A percentile compares a stretch with the other conserved stretches of the same genome.
These are phyloP conservation scores for Pichia sp. DNA, from an alignment of 1,139 yeast species.

Conservation along the genomic window DNA sequence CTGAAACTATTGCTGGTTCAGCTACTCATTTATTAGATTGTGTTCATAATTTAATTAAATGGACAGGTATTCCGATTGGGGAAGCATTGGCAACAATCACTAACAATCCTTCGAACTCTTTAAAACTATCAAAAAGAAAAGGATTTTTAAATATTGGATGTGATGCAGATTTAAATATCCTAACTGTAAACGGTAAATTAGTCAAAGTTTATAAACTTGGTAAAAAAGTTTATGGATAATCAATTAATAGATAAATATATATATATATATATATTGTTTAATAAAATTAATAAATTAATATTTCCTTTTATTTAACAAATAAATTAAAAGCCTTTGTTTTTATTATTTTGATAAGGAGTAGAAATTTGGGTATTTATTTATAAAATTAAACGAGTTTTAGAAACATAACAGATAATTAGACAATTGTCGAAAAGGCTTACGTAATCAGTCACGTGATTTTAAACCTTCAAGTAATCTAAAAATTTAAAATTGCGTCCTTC, in stretches of 20 bases:
- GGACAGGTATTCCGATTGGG: constrained; percentile 48
- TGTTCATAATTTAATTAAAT: constrained; percentile 45
- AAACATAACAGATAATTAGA: no score
- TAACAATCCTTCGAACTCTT: constrained; percentile 48
- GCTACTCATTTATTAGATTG: constrained; percentile 54
- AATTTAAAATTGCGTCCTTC: constrained; percentile 6
- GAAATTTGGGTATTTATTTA: no score
- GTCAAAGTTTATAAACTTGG: constrained; percentile 50
- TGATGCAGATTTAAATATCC: constrained; percentile 54
- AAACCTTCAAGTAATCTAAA: background rate
- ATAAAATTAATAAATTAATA: no score
- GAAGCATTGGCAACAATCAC: constrained; percentile 55
- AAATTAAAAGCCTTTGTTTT: no score
- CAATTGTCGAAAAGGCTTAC: no score
- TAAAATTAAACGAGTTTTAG: no score
- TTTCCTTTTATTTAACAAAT: no score
- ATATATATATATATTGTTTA: no score
- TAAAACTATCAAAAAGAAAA: constrained; percentile 40
- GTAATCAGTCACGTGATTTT: background rate
- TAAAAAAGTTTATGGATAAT: constrained; percentile 29
- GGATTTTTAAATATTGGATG: constrained; percentile 51
- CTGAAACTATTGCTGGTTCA: constrained; percentile 59
- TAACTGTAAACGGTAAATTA: constrained; percentile 42
- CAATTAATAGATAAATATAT: no score
- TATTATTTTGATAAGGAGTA: no score